phyloP scores from a whole-genome alignment of 305 asterid species.

The Ilex paraguariensis region DNA sequence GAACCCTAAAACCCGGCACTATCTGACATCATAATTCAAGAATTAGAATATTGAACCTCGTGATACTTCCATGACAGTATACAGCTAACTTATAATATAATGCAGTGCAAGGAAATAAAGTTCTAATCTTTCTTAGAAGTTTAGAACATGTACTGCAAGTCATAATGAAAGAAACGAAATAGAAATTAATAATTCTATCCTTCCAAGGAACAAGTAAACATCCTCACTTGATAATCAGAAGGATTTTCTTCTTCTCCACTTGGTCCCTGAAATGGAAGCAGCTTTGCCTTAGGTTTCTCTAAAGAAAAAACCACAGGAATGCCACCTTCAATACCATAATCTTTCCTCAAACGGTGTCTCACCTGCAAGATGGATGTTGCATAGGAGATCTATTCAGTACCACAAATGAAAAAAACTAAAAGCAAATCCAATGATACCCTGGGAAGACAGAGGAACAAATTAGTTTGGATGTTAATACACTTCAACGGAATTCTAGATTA shows the following conservation, averaged over 20 bases:
- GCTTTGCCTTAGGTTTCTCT: conserved; percentile 91
- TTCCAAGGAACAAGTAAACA: conserved; percentile 6
- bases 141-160: not conserved
- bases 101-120: not conserved
- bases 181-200: conserved; percentile 9
- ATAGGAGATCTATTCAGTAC: conserved; percentile 20
- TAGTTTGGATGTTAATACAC: too few relatives aligned
- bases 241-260: conserved; percentile 92
- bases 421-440: not conserved
- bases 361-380: conserved; percentile 47
- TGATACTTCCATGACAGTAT: conserved; percentile 2
- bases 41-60: conserved; percentile 1
- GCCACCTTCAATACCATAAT: conserved; percentile 90
- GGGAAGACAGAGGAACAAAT: too few relatives aligned
- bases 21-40: conserved; percentile 46
- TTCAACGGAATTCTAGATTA: too few relatives aligned
- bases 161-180: not conserved
- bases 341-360: conserved; percentile 77
- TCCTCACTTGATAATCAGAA: conserved; percentile 89
- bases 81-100: not conserved
- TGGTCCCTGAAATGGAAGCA: conserved; percentile 92
- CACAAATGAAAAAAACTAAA: not conserved
- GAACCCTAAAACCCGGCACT: conserved; percentile 96
- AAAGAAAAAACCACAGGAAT: conserved; percentile 91
- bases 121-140: not conserved